Percentiles rank a stretch among this genome's conserved stretches.
Evolutionary conservation across 495 filamentous ascomycete species (phyloP).

Genomic region (Lasiosphaeris hirsuta): DNA sequence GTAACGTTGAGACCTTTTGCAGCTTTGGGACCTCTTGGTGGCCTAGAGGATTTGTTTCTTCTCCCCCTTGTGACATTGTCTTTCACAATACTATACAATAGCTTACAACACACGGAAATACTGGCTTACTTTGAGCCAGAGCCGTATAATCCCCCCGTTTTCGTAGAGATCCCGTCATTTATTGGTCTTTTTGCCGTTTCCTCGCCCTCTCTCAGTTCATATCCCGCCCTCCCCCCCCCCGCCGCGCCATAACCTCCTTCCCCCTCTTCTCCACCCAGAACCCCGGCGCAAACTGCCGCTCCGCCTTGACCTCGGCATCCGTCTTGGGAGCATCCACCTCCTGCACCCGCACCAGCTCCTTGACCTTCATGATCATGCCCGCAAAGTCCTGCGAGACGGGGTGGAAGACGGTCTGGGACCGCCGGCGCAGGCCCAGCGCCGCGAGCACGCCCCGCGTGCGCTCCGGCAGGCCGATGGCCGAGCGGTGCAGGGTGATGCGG

Average conservation of each 20-base stretch:
- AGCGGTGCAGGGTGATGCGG: conserved; percentile 90
- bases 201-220: neutral
- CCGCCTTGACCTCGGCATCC: conserved; percentile 66
- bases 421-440: conserved; percentile 84
- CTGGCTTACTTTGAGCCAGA: no score
- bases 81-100: no score
- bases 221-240: conserved; percentile 3
- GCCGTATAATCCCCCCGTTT: no score
- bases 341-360: conserved; percentile 84
- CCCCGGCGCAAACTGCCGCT: conserved; percentile 76
- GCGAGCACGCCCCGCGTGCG: conserved; percentile 79
- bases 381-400: conserved; percentile 78
- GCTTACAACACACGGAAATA: no score
- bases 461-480: conserved; percentile 84
- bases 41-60: no score
- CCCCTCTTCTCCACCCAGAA: conserved; percentile 73
- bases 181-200: conserved; percentile 26
- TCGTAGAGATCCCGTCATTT: no score
- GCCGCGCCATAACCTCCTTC: neutral
- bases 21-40: no score
- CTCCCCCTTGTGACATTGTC: no score
- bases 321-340: conserved; percentile 74
- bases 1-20: no score
- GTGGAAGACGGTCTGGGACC: conserved; percentile 88
- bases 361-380: conserved; percentile 96